phyloP scores from a whole-genome alignment of 495 filamentous ascomycete species.

The Podospora appendiculata region DNA sequence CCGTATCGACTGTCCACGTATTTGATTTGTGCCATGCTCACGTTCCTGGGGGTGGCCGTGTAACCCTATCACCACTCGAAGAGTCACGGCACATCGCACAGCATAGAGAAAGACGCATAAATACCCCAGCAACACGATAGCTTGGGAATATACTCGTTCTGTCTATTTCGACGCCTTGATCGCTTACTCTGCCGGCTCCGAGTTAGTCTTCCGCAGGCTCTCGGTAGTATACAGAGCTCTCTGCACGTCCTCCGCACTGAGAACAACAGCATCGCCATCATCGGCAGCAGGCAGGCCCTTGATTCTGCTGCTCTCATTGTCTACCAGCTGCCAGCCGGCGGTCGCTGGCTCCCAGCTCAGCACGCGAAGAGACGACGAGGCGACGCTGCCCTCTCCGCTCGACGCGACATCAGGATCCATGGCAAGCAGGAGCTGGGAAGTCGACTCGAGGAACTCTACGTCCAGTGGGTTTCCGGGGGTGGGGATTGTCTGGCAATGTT shows the following conservation, averaged over 20 bases:
- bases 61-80: no score
- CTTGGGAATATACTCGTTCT: no score
- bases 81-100: no score
- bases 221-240: constrained; percentile 63
- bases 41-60: no score
- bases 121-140: no score
- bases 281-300: neutral
- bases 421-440: constrained; percentile 40
- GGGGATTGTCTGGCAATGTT: constrained; percentile 36
- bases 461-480: constrained; percentile 57
- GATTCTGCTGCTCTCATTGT: constrained; percentile 18
- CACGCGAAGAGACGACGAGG: neutral
- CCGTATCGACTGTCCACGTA: no score
- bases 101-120: no score
- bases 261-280: no score
- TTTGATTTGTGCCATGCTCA: no score
- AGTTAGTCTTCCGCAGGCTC: constrained; percentile 53
- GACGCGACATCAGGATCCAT: constrained; percentile 40
- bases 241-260: constrained; percentile 33
- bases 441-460: constrained; percentile 22
- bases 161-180: no score
- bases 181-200: neutral
- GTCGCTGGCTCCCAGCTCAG: neutral
- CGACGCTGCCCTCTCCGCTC: constrained; percentile 6
- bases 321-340: neutral